Base-by-base conservation (phyloP, 2,329 filamentous ascomycete genomes). In the Xenoacremonium recifei region DNA sequence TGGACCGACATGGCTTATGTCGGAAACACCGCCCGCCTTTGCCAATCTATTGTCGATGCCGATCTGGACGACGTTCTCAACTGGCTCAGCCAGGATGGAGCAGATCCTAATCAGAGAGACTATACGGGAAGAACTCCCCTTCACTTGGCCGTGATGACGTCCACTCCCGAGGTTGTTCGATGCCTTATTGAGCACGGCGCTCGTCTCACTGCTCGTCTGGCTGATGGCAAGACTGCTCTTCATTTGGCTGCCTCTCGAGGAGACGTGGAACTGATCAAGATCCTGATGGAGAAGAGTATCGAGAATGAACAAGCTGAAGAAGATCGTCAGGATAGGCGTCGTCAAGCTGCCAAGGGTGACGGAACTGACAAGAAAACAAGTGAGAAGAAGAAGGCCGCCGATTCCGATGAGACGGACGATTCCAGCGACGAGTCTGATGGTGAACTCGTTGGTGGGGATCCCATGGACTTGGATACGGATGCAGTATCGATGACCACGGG, bases 1-100 rank as follows among this genome's bases (percentile, higher is more conserved):
- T 95, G 89, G 87, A 93, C 89, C 1, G 87, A 91, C 50, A 93
- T 95, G 88, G 88, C 89, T 1, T 95, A 95, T 51, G 76, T 95
- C 25, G 87, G 88, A 10, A 87, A 90, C 51, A 91, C 87, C 1
- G 82, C 80, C 27, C 73, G 78, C 13, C 73, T 95, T 2, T 95
- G 87, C 56, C 85, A 90, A 57, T 89, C 87, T 1, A 95, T 95
- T 43, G 80, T 91, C 4, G 82, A 90, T 52, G 72, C 77, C 2
- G 84, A 95, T 61, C 53, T 85, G 3, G 82, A 87, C 27, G 76
- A 80, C 48, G 85, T 95, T 3, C 64, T 80, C 52, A 79, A 82
- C 50, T 95, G 87, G 84, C 72, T 81, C 18, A 66, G 71, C 4
- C 80, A 86, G 54, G 82, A 89, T 44, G 82, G 71, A 2, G 76